Base-by-base conservation (phyloP, 1,284 basidiomycete genomes). In the Puccinia coronata region DNA sequence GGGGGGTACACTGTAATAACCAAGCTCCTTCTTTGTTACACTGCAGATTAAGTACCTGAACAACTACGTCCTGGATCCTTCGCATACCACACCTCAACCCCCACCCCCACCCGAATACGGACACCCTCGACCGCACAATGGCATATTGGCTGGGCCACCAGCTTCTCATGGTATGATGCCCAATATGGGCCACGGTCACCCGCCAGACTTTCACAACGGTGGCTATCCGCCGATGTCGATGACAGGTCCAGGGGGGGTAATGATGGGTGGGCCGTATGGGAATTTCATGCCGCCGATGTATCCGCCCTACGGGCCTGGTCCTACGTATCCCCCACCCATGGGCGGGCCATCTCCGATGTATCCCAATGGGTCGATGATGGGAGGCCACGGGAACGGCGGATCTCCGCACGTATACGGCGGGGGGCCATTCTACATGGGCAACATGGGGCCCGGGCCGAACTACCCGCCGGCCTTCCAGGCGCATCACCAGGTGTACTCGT, bases 61-160 rank as follows among this genome's bases (percentile, higher is more conserved):
- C 87, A 94, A 93, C 86, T 97, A 95, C 85, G 93, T 92, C 41
- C 90, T 96, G 82, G 95, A 97, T 87, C 95, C 95, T 75, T 92
- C 95, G 84, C 92, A 92, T 83, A 92, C 96, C 79, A 92, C 93
- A 92, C 86, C 82, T 25, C 83, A 81, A n/a, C 41, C 71, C 31
- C 79, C 79, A 39, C 36, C 55, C 14, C 31, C 39, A 25, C 70
- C 59, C 9, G 79, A 81, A 20, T 63, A 81, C 41, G 41, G 55
- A 14, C 71, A 73, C n/a, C 36, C 47, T 14, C 65, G 69, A 57
- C 11, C 39, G 12, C 67, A 72, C 43, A 67, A 78, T 53, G 69
- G 78, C 12, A 61, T 59, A 23, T 57, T 53, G 5, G 20, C 49
- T 5, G 78, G 67, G 25, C 41, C 36, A n/a, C 31, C 53, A n/a